Percentiles rank a stretch among this genome's conserved stretches.
These are phyloP conservation scores for Fusarium humuli DNA, from an alignment of 2,329 filamentous ascomycete genomes.

Conservation along the genomic window DNA sequence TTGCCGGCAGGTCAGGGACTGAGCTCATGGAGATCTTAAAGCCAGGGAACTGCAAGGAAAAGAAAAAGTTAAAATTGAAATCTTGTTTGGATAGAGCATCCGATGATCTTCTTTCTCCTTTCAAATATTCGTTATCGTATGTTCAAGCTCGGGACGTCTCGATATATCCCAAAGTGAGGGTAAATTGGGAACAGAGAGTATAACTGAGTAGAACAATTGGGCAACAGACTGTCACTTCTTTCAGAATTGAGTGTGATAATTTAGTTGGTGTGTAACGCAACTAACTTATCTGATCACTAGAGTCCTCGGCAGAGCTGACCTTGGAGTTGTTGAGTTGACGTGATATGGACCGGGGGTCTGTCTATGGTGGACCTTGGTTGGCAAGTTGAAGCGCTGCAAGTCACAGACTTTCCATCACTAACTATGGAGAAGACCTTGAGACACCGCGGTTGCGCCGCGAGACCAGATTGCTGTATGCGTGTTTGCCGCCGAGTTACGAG, in stretches of 20 bases:
- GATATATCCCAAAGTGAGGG: background rate
- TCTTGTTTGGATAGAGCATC: background rate
- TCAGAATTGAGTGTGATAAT: background rate
- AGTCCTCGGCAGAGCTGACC: slow-evolving; percentile 15
- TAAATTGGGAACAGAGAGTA: background rate
- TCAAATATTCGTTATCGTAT: background rate
- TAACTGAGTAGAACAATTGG: slow-evolving; percentile 5
- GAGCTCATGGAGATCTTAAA: slow-evolving; percentile 2
- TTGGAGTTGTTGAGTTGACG: slow-evolving; percentile 35
- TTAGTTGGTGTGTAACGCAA: background rate
- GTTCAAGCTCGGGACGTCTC: background rate
- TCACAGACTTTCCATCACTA: slow-evolving; percentile 30
- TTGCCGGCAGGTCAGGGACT: background rate
- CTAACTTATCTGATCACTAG: slow-evolving; percentile 22
- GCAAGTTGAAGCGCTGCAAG: slow-evolving; percentile 33
- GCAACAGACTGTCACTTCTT: slow-evolving; percentile 10
- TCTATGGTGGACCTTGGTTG: slow-evolving; percentile 28
- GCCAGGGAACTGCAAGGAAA: background rate
- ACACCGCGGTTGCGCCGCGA: slow-evolving; percentile 42
- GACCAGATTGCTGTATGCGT: slow-evolving; percentile 23
- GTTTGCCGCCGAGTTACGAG: slow-evolving; percentile 17
- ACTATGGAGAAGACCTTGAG: slow-evolving; percentile 30
- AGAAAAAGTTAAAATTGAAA: background rate
- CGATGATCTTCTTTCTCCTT: background rate
- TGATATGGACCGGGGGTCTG: slow-evolving; percentile 22